Base-by-base conservation (phyloP, 331 rosid species). In the Malus hybrid region DNA sequence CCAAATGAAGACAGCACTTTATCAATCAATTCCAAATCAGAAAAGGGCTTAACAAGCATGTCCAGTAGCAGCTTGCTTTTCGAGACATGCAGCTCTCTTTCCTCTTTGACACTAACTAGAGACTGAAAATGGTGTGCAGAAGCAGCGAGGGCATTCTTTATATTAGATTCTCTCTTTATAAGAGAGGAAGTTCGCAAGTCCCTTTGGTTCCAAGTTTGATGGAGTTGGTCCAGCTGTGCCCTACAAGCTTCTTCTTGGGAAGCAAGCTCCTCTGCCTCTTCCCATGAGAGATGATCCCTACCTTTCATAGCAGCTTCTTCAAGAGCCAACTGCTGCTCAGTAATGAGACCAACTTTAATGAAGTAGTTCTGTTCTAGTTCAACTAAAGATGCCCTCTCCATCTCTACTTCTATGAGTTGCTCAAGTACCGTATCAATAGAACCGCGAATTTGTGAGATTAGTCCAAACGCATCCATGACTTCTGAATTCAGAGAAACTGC, bases 251-350 rank as follows among this genome's bases (percentile, higher is more conserved):
- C 98, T 87, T 93, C 98, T 80, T 93, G 94, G 71, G 97, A 86
- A 54, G 96, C 97, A 76, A 93, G 96, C 86, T 93, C 98, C 83
- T 93, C 98, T 55, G 98, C 97, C 85, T 93, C 98, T 85, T 93
- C 98, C 98, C 98, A 93, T 36, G 97, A 93, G 80, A 93, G 94
- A 87, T 91, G 89, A 86, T 93, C 98, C 80, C 98, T 90, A 59
- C 97, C 90, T 84, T 86, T 93, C 69, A 81, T 83, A 75, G 98
- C 90, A 76, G 96, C 98, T 87, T 93, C 94, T 88, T 91, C 96
- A 63, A 93, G 98, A 71, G 95, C 91, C 88, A 91, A 84, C 85
- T 91, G 97, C 84, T 88, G 93, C 88, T 90, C 95, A 5, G 97
- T 91, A 75, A 93, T 91, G 72, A 52, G 91, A 70, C 96, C 98